Conservation (phyloP, 75 land plant species). For the Isoetes taiwanensis region DNA sequence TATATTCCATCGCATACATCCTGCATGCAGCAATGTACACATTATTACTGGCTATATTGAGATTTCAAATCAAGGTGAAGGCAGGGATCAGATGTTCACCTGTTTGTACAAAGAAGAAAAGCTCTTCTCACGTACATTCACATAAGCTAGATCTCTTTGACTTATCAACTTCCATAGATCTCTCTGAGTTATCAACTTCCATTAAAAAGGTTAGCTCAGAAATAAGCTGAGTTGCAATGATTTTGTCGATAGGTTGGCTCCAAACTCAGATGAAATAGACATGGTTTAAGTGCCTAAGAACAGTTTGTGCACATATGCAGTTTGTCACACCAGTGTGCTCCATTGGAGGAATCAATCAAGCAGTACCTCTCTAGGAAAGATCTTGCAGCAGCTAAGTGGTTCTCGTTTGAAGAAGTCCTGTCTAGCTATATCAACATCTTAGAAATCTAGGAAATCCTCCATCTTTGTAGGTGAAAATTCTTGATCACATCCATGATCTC, state of each 20-base stretch:
- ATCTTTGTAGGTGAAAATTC: too few species aligned
- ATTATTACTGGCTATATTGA: constrained; percentile 72
- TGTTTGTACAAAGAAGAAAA: constrained; percentile 78
- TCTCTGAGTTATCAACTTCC: background rate
- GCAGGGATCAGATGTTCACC: constrained; percentile 60
- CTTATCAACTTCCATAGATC: too few species aligned
- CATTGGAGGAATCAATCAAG: constrained; percentile 55
- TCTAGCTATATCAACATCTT: constrained; percentile 54
- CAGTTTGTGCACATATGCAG: constrained; percentile 23
- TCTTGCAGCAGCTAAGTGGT: constrained; percentile 64
- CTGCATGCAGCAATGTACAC: constrained; percentile 81
- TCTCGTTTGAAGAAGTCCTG: constrained; percentile 73
- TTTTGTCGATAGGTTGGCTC: too few species aligned
- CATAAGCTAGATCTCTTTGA: background rate
- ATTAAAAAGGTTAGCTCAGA: background rate
- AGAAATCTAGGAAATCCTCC: too few species aligned
- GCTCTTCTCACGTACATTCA: background rate
- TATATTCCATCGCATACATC: too few species aligned
- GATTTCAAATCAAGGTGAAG: constrained; percentile 67
- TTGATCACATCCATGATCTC: too few species aligned
- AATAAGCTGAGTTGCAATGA: too few species aligned
- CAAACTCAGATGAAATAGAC: background rate
- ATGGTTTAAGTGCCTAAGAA: background rate
- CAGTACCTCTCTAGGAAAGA: constrained; percentile 57
- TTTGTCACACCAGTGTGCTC: constrained; percentile 39